These are phyloP conservation scores for Pochonia chlamydosporia DNA, from an alignment of 2,329 filamentous ascomycete genomes.

Conservation along the genomic window DNA sequence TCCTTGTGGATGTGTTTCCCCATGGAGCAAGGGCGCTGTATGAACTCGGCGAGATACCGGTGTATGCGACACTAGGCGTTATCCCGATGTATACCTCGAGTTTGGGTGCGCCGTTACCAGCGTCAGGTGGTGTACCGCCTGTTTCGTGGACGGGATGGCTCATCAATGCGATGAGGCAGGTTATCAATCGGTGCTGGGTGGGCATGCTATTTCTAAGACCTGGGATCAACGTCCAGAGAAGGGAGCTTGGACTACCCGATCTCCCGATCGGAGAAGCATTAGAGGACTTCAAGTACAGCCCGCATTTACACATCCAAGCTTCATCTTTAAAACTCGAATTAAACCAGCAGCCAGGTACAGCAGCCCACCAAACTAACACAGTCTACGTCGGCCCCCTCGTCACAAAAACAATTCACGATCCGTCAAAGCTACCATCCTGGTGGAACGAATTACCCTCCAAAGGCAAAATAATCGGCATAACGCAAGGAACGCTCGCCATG, in stretches of 20 bases:
- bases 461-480: conserved; percentile 26
- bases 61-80: conserved; percentile 32
- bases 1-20: conserved; percentile 33
- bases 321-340: conserved; percentile 29
- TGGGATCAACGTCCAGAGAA: conserved; percentile 25
- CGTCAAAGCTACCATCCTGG: conserved; percentile 21
- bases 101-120: conserved; percentile 21
- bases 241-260: conserved; percentile 18
- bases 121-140: conserved; percentile 25
- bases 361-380: conserved; percentile 13
- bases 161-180: conserved; percentile 21
- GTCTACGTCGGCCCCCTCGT: conserved; percentile 30
- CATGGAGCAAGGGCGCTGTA: conserved; percentile 28
- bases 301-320: conserved; percentile 32
- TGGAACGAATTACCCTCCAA: conserved; percentile 22
- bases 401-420: conserved; percentile 11
- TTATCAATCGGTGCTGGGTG: conserved; percentile 21
- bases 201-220: conserved; percentile 20
- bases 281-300: conserved; percentile 29
- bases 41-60: conserved; percentile 27
- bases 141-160: conserved; percentile 18
- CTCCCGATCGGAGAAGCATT: conserved; percentile 23
- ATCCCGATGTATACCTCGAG: conserved; percentile 30
- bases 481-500: conserved; percentile 32
- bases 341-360: conserved; percentile 16